These are phyloP conservation scores for Toxicodendron radicans DNA, from an alignment of 345 rosid genomes.

Conservation along the genomic window DNA sequence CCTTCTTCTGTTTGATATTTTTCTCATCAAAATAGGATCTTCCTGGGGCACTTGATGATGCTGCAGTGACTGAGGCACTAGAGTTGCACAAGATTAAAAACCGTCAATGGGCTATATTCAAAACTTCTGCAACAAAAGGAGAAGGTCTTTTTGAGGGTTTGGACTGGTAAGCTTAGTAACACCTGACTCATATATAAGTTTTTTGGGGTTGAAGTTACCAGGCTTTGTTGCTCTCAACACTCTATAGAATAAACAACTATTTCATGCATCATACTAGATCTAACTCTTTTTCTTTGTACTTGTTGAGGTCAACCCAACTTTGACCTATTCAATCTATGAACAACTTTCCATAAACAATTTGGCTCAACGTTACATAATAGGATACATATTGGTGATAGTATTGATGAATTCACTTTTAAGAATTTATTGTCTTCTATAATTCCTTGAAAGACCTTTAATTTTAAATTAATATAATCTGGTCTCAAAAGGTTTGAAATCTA, in stretches of 20 bases:
- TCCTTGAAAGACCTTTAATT: too few species aligned
- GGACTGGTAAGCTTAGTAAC: constrained; percentile 56
- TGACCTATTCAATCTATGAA: too few species aligned
- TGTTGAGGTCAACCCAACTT: too few species aligned
- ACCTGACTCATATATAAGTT: not conserved
- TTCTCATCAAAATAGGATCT: constrained; percentile 51
- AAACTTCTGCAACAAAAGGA: constrained; percentile 69
- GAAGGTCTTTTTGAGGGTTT: constrained; percentile 79
- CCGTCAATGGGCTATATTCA: constrained; percentile 74
- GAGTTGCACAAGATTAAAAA: constrained; percentile 72
- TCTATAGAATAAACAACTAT: not conserved
- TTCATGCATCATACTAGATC: not conserved
- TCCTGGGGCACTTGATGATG: constrained; percentile 77
- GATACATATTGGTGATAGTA: too few species aligned
- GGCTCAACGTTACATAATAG: too few species aligned
- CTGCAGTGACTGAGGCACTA: constrained; percentile 64
- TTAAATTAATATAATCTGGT: too few species aligned
- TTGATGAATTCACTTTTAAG: too few species aligned
- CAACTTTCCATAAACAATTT: too few species aligned
- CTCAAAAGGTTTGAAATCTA: too few species aligned
- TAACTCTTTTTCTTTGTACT: too few species aligned
- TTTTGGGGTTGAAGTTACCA: not conserved
- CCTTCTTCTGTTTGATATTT: not conserved
- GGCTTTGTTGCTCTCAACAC: too few species aligned
- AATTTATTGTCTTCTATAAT: too few species aligned